Conservation (phyloP, 257 asterid species). For the Nicotiana noctiflora region DNA sequence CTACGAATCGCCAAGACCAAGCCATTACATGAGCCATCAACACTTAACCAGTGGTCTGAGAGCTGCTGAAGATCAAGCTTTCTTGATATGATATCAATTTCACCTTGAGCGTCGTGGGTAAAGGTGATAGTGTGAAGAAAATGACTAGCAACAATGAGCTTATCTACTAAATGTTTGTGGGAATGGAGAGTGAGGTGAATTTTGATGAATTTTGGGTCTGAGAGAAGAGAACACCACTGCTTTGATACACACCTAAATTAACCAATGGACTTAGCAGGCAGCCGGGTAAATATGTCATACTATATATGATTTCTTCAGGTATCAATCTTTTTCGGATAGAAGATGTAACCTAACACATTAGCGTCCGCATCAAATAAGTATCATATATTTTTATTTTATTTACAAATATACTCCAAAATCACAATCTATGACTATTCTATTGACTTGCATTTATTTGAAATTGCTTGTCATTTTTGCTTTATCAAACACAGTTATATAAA, state of each 20-base stretch:
- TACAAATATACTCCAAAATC: no score
- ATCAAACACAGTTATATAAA: no score
- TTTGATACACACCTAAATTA: slow-evolving; percentile 28
- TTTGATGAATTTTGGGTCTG: slow-evolving; percentile 20
- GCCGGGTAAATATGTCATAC: slow-evolving; percentile 18
- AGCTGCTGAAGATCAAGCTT: not conserved
- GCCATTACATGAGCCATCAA: not conserved
- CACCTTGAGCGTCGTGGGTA: not conserved
- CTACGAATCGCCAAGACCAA: not conserved
- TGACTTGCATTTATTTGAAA: no score
- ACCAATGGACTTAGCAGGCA: slow-evolving; percentile 29
- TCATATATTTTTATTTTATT: no score
- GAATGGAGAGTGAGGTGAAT: slow-evolving; percentile 13
- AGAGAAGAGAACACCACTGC: slow-evolving; percentile 21
- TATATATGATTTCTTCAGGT: slow-evolving; percentile 23
- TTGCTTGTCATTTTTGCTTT: no score
- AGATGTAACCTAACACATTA: no score
- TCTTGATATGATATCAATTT: not conserved
- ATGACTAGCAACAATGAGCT: slow-evolving; percentile 12
- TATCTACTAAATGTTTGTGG: slow-evolving; percentile 4
- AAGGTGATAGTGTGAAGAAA: not conserved
- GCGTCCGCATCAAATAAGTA: no score
- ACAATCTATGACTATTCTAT: no score
- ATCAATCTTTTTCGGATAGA: not conserved
- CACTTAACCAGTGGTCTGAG: not conserved